Evolutionary conservation across 495 filamentous ascomycete species (phyloP), one percentile per base, ranked within the genome.

Genomic region (Peziza echinospora): DNA sequence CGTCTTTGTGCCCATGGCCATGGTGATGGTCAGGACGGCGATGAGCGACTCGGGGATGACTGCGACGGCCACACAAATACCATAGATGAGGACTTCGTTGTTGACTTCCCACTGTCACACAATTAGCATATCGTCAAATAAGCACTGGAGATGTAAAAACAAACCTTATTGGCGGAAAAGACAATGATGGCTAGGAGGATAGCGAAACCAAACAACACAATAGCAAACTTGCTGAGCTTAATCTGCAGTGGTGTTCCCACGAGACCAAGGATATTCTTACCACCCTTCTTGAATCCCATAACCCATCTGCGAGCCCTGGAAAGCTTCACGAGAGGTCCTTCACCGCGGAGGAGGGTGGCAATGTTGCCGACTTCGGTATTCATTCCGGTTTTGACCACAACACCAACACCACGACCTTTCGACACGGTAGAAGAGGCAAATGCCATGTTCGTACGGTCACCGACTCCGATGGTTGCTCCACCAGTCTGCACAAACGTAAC

Each of bases 41-140:
- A 82, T 80, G 44, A 84, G 65, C 49, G 76, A 80, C 52, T 79
- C 80, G 2, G 80, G 80, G 49, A 84, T 80, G 60, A 82, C 78
- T 11, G 77, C 77, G 6, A 82, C 77, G 16, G 75, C 77, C 8
- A 73, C 71, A 49, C 65, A 70, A 43, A 74, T 72, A 47, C 69
- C 69, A 60, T 82, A 81, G 51, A 82, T 73, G 46, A 82, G 71
- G 25, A 78, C 72, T 44, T 77, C 73, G 22, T 67, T 69, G 30
- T 70, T 67, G 46, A 71, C 65, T 22, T 71, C 63, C 64, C 70
- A 80, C 25, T 60, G 41, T 46, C 23, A 17, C 34, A 16, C 9
- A n/a, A 21, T 58, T 42, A 58, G 45, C 40, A 49, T 37, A 13
- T 13, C 21, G 11, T 7, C 23, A n/a, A n/a, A n/a, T n/a, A n/a